Conservation (phyloP, 306 rosid species). For the Clitoria ternatea region DNA sequence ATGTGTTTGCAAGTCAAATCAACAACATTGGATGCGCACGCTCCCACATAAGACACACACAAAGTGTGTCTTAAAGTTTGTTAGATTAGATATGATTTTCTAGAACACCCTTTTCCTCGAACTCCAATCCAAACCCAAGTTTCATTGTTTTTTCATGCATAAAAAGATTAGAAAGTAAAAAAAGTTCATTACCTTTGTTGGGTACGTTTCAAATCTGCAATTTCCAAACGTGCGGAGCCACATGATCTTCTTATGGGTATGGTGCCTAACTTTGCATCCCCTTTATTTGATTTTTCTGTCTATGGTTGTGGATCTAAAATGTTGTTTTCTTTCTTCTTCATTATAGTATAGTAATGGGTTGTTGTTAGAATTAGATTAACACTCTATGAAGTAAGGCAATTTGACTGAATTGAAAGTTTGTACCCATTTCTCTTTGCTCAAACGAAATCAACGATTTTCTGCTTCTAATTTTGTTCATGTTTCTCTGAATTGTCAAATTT, state of each 20-base stretch:
- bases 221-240: not conserved
- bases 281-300: not conserved
- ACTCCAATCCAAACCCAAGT: constrained; percentile 1
- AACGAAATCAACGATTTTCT: not conserved
- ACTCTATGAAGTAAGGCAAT: not conserved
- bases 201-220: constrained; percentile 28
- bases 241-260: constrained; percentile 18
- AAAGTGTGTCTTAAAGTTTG: constrained; percentile 8
- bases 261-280: not conserved
- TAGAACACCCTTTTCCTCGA: constrained; percentile 5
- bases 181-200: not conserved
- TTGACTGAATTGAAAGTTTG: not conserved
- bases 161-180: not conserved
- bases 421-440: not conserved
- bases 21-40: constrained; percentile 14
- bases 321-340: constrained; percentile 1
- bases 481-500: constrained; percentile 24
- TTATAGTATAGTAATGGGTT: not conserved
- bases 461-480: not conserved
- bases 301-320: constrained; percentile 34
- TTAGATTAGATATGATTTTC: not conserved
- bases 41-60: constrained; percentile 21
- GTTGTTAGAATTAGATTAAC: not conserved
- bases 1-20: constrained; percentile 27
- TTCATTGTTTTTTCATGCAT: constrained; percentile 12